Evolutionary conservation across 352 stramenopile species (phyloP).

Genomic region (Blastocystis sp.): DNA sequence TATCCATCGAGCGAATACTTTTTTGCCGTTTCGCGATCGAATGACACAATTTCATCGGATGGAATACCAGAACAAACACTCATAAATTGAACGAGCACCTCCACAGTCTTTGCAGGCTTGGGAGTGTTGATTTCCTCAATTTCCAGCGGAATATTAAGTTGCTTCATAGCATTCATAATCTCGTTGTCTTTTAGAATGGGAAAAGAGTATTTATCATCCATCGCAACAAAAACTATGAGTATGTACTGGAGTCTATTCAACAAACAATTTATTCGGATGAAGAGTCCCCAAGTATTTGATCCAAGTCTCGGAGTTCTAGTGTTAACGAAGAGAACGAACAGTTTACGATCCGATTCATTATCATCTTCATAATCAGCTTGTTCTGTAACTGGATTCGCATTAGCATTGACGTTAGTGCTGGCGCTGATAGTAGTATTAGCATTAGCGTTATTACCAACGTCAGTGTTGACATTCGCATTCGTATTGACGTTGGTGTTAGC

Average conservation of each 20-base stretch:
- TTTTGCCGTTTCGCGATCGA: slow-evolving; percentile 43
- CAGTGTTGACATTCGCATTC: too few relatives aligned
- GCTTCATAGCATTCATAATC: slow-evolving; percentile 40
- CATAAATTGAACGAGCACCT: slow-evolving; percentile 8
- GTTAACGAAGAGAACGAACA: not conserved
- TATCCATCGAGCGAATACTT: slow-evolving; percentile 31
- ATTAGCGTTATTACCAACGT: too few relatives aligned
- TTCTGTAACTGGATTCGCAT: not conserved
- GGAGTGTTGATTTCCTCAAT: slow-evolving; percentile 18
- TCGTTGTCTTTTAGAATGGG: slow-evolving; percentile 35
- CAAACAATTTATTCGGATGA: not conserved
- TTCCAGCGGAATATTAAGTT: slow-evolving; percentile 34
- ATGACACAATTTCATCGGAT: not conserved
- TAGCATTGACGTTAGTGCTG: not conserved
- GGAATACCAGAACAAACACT: slow-evolving; percentile 33
- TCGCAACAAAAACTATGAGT: not conserved
- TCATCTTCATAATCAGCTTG: not conserved
- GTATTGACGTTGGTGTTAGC: too few relatives aligned
- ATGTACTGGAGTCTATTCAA: not conserved
- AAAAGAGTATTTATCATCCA: slow-evolving; percentile 29
- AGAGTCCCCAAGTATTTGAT: not conserved
- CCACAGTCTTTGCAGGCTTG: not conserved
- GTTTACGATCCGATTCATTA: not conserved
- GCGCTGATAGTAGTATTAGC: too few relatives aligned
- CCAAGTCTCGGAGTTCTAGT: slow-evolving; percentile 11